A percentile compares a stretch with the other conserved stretches of the same genome.
These are phyloP conservation scores for Cyberlindnera samutprakarnensis DNA, from an alignment of 805 yeast species.

Conservation along the genomic window DNA sequence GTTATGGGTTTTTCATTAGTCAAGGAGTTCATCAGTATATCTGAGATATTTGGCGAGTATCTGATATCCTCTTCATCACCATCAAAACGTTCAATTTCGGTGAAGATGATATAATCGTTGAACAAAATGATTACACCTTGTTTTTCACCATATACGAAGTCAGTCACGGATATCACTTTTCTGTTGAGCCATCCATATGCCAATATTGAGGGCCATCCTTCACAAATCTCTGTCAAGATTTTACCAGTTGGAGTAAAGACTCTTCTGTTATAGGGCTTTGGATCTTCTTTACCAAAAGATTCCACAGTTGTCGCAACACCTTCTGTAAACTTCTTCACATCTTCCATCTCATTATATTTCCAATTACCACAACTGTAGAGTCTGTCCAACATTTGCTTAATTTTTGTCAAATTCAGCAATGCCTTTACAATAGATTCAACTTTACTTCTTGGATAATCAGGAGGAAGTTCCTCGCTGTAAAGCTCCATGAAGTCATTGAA, in stretches of 20 bases:
- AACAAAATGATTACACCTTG: slow-evolving; percentile 65
- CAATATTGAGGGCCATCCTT: slow-evolving; percentile 79
- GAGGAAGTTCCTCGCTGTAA: slow-evolving; percentile 24
- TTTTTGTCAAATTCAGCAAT: slow-evolving; percentile 60
- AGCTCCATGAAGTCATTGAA: slow-evolving; percentile 35
- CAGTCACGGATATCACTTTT: slow-evolving; percentile 73
- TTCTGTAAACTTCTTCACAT: slow-evolving; percentile 34
- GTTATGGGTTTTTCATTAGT: slow-evolving; percentile 76
- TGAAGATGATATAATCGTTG: slow-evolving; percentile 68
- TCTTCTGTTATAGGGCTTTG: slow-evolving; percentile 48
- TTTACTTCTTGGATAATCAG: slow-evolving; percentile 39
- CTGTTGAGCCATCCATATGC: slow-evolving; percentile 87
- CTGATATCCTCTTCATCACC: slow-evolving; percentile 11
- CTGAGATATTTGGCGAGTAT: slow-evolving; percentile 56
- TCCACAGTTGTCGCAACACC: slow-evolving; percentile 62
- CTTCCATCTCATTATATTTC: slow-evolving; percentile 23
- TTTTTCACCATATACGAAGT: slow-evolving; percentile 31
- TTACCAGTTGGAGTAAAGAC: slow-evolving; percentile 91
- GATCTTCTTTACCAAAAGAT: slow-evolving; percentile 62
- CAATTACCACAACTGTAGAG: slow-evolving; percentile 43
- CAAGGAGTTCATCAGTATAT: slow-evolving; percentile 82
- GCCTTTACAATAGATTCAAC: slow-evolving; percentile 59
- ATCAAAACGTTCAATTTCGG: slow-evolving; percentile 37
- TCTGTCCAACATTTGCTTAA: slow-evolving; percentile 63
- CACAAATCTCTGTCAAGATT: slow-evolving; percentile 73